These are phyloP conservation scores for Penicillium fimorum DNA, from an alignment of 495 filamentous ascomycete genomes.

Conservation along the genomic window DNA sequence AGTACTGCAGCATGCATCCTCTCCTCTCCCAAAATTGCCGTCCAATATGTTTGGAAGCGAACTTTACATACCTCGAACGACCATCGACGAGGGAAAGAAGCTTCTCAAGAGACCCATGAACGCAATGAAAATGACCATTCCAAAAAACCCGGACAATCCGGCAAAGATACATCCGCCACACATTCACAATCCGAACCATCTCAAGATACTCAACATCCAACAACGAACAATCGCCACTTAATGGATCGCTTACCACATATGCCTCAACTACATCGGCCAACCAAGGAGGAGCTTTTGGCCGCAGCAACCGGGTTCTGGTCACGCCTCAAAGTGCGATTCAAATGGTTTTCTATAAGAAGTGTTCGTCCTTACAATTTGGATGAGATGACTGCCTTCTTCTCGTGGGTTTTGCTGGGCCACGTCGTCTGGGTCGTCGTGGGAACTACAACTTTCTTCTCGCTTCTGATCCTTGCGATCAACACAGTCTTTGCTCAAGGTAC, in stretches of 20 bases:
- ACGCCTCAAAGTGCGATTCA: conserved; percentile 87
- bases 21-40: conserved; percentile 30
- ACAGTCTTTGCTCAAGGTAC: conserved; percentile 92
- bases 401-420: conserved; percentile 92
- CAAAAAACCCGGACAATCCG: conserved; percentile 11
- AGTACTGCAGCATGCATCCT: conserved; percentile 36
- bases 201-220: conserved; percentile 16
- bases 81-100: conserved; percentile 11
- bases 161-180: conserved; percentile 9
- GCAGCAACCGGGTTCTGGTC: conserved; percentile 93
- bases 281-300: conserved; percentile 87
- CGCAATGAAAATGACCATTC: conserved; percentile 16
- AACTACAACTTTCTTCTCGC: conserved; percentile 94
- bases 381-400: conserved; percentile 92
- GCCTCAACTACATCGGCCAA: conserved; percentile 76
- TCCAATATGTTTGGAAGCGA: conserved; percentile 34
- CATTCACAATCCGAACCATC: conserved; percentile 1
- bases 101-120: conserved; percentile 12
- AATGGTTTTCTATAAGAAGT: conserved; percentile 95
- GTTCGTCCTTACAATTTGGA: conserved; percentile 94
- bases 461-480: conserved; percentile 85
- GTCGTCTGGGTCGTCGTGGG: conserved; percentile 91
- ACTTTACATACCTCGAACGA: conserved; percentile 36
- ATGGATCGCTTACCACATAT: conserved; percentile 66
- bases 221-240: conserved; percentile 45